A percentile compares a stretch with the other conserved stretches of the same genome.
Evolutionary conservation across 352 stramenopile genomes (phyloP).

Genomic region (Pythium brassicae): DNA sequence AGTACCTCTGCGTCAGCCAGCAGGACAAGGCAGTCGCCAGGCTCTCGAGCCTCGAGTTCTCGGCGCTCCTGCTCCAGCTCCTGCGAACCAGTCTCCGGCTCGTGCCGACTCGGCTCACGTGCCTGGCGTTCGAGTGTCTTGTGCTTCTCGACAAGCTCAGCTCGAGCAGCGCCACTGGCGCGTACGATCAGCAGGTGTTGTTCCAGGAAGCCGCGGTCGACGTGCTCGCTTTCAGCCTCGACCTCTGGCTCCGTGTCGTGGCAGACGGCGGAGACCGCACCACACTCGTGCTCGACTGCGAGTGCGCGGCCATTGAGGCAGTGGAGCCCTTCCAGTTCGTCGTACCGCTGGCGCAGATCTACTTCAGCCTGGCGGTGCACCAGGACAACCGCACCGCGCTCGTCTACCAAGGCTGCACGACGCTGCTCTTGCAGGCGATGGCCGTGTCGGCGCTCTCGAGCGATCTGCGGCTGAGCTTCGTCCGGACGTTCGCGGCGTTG

Average conservation of each 20-base stretch:
- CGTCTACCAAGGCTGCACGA: slow-evolving; percentile 6
- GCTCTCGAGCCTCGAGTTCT: slow-evolving; percentile 40
- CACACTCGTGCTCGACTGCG: neutral
- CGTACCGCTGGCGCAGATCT: slow-evolving; percentile 6
- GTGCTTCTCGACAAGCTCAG: slow-evolving; percentile 36
- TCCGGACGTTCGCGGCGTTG: slow-evolving; percentile 19
- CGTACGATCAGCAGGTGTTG: slow-evolving; percentile 39
- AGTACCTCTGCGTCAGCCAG: slow-evolving; percentile 28
- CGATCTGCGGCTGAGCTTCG: slow-evolving; percentile 21
- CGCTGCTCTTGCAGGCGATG: slow-evolving; percentile 24
- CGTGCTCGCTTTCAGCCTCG: slow-evolving; percentile 33
- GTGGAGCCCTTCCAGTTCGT: slow-evolving; percentile 14
- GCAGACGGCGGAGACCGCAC: slow-evolving; percentile 1
- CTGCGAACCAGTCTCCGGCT: slow-evolving; percentile 21
- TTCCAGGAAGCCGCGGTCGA: slow-evolving; percentile 35
- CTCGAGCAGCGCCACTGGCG: neutral
- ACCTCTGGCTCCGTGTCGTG: slow-evolving; percentile 21
- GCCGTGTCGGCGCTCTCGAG: slow-evolving; percentile 14
- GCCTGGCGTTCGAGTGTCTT: slow-evolving; percentile 31
- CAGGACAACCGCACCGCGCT: slow-evolving; percentile 21
- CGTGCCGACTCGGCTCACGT: neutral
- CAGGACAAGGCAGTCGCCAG: slow-evolving; percentile 26
- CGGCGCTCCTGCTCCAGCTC: slow-evolving; percentile 28
- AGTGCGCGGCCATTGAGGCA: slow-evolving; percentile 1
- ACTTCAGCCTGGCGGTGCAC: slow-evolving; percentile 9